Percentiles rank a stretch among this genome's conserved stretches.
Conservation (phyloP, 176 grass and related monocot species). For the Thinopyrum elongatum region DNA sequence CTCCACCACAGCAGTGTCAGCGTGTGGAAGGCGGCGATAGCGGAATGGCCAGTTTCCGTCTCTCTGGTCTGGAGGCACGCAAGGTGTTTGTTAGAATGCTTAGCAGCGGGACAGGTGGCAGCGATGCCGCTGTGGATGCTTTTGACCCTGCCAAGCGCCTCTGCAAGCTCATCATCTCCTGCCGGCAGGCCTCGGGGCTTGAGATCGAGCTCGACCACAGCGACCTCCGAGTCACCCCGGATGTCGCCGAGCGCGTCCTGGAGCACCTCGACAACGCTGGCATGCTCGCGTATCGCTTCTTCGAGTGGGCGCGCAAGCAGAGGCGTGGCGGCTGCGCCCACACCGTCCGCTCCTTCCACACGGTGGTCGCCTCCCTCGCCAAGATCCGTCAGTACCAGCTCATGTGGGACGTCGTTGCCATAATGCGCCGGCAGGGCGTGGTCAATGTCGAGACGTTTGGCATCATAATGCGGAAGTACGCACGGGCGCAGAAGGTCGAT, state of each 20-base stretch:
- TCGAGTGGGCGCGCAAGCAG: constrained; percentile 75
- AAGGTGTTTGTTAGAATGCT: constrained; percentile 71
- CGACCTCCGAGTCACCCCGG: constrained; percentile 51
- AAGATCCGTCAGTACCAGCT: constrained; percentile 92
- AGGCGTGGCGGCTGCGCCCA: constrained; percentile 48
- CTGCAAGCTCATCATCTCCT: constrained; percentile 70
- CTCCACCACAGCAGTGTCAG: neutral
- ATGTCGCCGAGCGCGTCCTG: constrained; percentile 57
- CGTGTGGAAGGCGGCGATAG: neutral
- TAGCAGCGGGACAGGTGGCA: constrained; percentile 30
- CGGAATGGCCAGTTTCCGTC: neutral
- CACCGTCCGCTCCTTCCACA: constrained; percentile 73
- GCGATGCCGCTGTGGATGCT: neutral
- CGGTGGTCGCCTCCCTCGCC: constrained; percentile 67
- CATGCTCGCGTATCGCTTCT: constrained; percentile 88
- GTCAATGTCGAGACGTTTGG: constrained; percentile 85
- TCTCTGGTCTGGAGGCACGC: constrained; percentile 35
- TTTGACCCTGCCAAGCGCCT: constrained; percentile 40
- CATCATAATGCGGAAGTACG: constrained; percentile 91
- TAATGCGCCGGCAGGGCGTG: constrained; percentile 65
- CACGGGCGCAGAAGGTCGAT: constrained; percentile 73
- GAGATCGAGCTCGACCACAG: constrained; percentile 76
- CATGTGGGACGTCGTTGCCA: constrained; percentile 81
- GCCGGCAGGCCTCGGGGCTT: constrained; percentile 38
- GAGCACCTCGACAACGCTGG: constrained; percentile 80